Evolutionary conservation across 176 grass and related monocot genomes (phyloP).

Genomic region (Oryza meyeriana): DNA sequence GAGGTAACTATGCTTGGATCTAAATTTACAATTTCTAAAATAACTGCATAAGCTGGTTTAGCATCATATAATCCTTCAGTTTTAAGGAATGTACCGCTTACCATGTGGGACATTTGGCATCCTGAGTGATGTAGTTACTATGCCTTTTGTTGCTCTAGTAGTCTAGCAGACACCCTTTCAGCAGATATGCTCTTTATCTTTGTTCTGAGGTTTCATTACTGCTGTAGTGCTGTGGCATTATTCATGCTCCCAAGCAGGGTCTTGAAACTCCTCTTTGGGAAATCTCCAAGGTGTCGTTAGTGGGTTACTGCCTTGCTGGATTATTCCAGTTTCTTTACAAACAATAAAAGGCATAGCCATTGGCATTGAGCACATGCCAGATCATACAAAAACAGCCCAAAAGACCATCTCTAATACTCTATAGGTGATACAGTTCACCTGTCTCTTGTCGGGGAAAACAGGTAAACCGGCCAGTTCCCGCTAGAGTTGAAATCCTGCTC

Average conservation of each 20-base stretch:
- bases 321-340: no score
- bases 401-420: no score
- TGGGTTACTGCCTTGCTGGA: no score
- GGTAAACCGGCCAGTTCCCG: no score
- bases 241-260: neutral
- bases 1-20: slow-evolving; percentile 33
- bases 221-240: neutral
- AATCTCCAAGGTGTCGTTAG: no score
- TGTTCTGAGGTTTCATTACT: neutral
- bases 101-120: neutral
- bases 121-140: neutral
- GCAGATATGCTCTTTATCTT: slow-evolving; percentile 7
- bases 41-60: neutral
- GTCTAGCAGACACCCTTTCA: neutral
- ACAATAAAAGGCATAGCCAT: no score
- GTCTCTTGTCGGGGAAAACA: no score
- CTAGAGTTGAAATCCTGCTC: neutral
- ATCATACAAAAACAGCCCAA: no score
- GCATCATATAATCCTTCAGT: neutral
- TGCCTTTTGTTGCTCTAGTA: neutral
- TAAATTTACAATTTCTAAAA: neutral
- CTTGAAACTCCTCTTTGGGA: no score
- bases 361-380: no score
- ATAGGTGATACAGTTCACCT: no score
- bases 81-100: neutral